Evolutionary conservation across 768 basidiomycete species (phyloP), one percentile per base, ranked within the genome.

Genomic region (Sporobolomyces pararoseus): DNA sequence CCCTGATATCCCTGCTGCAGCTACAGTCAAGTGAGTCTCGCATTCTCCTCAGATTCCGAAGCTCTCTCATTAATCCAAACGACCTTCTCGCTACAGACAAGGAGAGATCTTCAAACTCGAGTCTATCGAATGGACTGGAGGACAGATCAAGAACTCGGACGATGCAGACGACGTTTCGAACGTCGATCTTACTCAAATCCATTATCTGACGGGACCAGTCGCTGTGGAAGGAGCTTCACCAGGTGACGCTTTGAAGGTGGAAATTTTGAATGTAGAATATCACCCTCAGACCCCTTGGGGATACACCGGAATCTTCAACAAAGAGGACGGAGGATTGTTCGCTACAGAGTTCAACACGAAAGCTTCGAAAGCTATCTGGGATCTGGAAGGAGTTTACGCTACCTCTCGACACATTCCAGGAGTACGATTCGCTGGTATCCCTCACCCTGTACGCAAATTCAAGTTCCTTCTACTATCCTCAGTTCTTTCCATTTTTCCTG

Each of bases 291-390:
- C 87, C 87, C 88, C 88, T 0, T 90, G 88, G 89, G 89, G 89
- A 0, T 89, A 89, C 76, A 88, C 88, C 17, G 62, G 62, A 14
- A 87, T 89, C 68, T 89, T 89, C 75, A 87, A 89, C 72, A 82
- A 87, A 17, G 82, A 84, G 63, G 88, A 89, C 66, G 88, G 88
- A 3, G 88, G 87, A 10, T 80, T 88, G 23, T 89, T 88, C 75
- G 86, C 86, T 85, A 75, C 42, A 79, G 76, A 89, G 77, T 88
- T 88, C 78, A 80, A 87, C 49, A 87, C 86, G 75, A 84, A 81
- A 75, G 88, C 88, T 1, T 84, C 85, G 63, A 90, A 90, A 76
- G 88, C 89, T 7, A 88, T 90, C 66, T 90, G 89, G 89, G 89
- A 89, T 78, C 83, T 90, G 70, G 82, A 88, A 70, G 72, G 73